phyloP scores from a whole-genome alignment of 2,329 filamentous ascomycete genomes.

The Aspergillaceae sp. region DNA sequence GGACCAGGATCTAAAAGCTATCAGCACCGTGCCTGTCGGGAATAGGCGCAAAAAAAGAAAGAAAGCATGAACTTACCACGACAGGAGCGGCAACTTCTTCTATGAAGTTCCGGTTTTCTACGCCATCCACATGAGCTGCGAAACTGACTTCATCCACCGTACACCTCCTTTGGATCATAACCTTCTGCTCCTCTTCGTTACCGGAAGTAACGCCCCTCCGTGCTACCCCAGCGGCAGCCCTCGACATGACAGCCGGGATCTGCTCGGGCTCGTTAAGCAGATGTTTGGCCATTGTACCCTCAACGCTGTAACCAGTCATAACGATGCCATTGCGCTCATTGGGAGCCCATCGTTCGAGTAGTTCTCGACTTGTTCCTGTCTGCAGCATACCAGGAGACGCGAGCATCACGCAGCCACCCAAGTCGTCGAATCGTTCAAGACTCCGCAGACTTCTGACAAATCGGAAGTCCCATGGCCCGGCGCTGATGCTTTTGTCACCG shows the following conservation, averaged over 20 bases:
- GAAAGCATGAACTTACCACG: constrained; percentile 57
- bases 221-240: constrained; percentile 42
- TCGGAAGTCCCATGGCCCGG: constrained; percentile 90
- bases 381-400: constrained; percentile 97
- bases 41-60: neutral
- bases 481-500: constrained; percentile 61
- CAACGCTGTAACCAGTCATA: constrained; percentile 96
- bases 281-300: constrained; percentile 95
- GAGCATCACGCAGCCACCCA: constrained; percentile 93
- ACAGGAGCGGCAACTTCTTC: constrained; percentile 87
- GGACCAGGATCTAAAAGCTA: constrained; percentile 68
- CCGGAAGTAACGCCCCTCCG: constrained; percentile 56
- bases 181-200: constrained; percentile 65
- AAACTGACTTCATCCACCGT: constrained; percentile 93
- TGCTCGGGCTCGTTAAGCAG: constrained; percentile 91
- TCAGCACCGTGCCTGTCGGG: too few relatives aligned
- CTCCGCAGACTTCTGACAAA: constrained; percentile 88
- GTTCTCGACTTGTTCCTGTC: constrained; percentile 84
- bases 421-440: constrained; percentile 90
- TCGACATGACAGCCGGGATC: constrained; percentile 89
- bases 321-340: constrained; percentile 97
- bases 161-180: constrained; percentile 85
- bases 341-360: constrained; percentile 92
- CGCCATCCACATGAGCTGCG: constrained; percentile 91
- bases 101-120: constrained; percentile 93